These are phyloP conservation scores for Apiospora koreana DNA, from an alignment of 2,329 filamentous ascomycete genomes.

Conservation along the genomic window DNA sequence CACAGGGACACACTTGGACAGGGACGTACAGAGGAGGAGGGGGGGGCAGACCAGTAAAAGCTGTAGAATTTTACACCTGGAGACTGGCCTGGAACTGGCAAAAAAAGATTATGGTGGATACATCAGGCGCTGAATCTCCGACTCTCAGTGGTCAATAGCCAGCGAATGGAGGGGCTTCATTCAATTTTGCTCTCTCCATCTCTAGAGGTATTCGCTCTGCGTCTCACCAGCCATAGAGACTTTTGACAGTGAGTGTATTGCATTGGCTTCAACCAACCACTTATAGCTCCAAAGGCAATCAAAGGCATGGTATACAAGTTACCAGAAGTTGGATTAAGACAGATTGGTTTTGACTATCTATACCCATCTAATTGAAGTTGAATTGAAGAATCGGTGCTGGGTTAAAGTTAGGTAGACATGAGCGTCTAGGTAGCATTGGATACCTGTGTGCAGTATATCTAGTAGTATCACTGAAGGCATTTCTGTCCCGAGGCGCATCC, in stretches of 20 bases:
- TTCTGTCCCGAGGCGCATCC: not conserved
- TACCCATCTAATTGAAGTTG: no score
- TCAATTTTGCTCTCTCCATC: not conserved
- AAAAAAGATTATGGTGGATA: not conserved
- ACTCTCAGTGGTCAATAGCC: not conserved
- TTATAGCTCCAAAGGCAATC: no score
- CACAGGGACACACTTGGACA: not conserved
- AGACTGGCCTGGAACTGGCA: slow-evolving; percentile 4
- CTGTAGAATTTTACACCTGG: not conserved
- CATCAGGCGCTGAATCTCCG: not conserved
- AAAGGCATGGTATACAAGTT: no score
- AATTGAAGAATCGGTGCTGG: no score
- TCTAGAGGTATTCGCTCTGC: no score
- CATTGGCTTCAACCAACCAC: not conserved
- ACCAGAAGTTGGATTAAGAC: no score
- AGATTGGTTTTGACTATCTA: no score
- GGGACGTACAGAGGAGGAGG: not conserved
- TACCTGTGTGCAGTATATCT: no score
- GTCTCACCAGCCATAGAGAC: no score
- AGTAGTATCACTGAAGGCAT: not conserved
- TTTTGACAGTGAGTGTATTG: no score
- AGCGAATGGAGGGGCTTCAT: not conserved
- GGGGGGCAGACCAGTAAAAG: not conserved
- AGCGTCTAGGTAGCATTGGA: no score
- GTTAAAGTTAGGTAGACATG: no score